Evolutionary conservation across 352 stramenopile species (phyloP).

Genomic region (Pythium grandisporangium): DNA sequence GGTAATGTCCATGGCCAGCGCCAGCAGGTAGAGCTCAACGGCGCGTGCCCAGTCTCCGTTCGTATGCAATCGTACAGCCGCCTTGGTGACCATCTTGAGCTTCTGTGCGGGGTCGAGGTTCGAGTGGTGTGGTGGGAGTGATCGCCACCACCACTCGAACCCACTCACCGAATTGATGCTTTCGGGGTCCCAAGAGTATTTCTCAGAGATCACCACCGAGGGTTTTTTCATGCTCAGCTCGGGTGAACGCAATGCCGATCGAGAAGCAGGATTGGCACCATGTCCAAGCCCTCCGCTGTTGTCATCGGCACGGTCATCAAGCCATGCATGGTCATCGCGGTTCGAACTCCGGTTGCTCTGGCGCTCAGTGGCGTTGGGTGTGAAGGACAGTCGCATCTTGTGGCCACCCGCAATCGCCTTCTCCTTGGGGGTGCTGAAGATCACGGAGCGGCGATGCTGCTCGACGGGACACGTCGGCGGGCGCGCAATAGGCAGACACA

Average conservation of each 20-base stretch:
- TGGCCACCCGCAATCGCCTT: constrained; percentile 32
- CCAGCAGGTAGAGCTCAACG: constrained; percentile 60
- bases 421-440: constrained; percentile 63
- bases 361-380: constrained; percentile 20
- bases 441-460: constrained; percentile 29
- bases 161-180: constrained; percentile 69
- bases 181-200: constrained; percentile 64
- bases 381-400: constrained; percentile 36
- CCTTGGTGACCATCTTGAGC: constrained; percentile 74
- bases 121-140: constrained; percentile 47
- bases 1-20: constrained; percentile 41
- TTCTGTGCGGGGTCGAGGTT: constrained; percentile 59
- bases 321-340: constrained; percentile 11
- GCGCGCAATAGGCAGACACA: constrained; percentile 30
- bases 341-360: too few species aligned
- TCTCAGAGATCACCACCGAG: constrained; percentile 27
- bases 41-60: constrained; percentile 50
- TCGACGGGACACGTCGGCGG: constrained; percentile 32
- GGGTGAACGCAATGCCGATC: too few species aligned
- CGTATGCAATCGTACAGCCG: constrained; percentile 54
- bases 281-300: neutral
- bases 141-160: constrained; percentile 80
- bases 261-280: constrained; percentile 18
- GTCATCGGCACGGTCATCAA: too few species aligned
- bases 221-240: too few species aligned